Evolutionary conservation across 495 filamentous ascomycete genomes (phyloP).

Genomic region (Lindgomyces ingoldianus): DNA sequence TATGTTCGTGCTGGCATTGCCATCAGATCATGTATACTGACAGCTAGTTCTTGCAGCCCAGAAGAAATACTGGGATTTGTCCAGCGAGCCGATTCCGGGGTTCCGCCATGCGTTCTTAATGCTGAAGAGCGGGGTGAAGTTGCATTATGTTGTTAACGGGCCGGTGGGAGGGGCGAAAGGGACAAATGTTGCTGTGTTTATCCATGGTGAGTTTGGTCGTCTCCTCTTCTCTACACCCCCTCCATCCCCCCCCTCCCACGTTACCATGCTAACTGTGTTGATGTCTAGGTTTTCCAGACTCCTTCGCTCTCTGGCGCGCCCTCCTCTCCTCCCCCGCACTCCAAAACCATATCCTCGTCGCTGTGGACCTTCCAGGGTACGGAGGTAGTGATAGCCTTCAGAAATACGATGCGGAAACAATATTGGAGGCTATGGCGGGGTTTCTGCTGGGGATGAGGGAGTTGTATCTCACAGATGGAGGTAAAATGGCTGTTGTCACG

Average conservation of each 20-base stretch:
- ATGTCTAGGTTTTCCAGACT: constrained; percentile 55
- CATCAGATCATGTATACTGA: too few relatives aligned
- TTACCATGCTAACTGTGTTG: neutral
- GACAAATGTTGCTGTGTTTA: constrained; percentile 54
- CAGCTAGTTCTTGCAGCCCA: constrained; percentile 28
- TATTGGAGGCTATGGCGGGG: constrained; percentile 54
- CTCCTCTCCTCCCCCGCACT: constrained; percentile 45
- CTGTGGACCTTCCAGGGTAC: constrained; percentile 59
- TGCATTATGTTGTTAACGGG: constrained; percentile 53
- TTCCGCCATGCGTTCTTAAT: constrained; percentile 53
- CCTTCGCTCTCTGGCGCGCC: constrained; percentile 55
- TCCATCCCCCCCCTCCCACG: too few relatives aligned
- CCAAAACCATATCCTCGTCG: constrained; percentile 48
- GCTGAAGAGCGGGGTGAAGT: constrained; percentile 52
- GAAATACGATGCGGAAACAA: constrained; percentile 51
- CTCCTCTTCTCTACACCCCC: too few relatives aligned
- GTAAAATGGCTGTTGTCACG: constrained; percentile 51
- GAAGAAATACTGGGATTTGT: constrained; percentile 52
- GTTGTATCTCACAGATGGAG: constrained; percentile 43
- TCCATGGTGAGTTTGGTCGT: constrained; percentile 50
- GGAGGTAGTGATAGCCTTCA: constrained; percentile 55
- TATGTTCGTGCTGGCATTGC: too few relatives aligned
- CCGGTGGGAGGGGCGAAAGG: constrained; percentile 16
- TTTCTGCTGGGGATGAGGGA: constrained; percentile 53
- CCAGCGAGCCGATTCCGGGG: constrained; percentile 42